A percentile compares a stretch with the other conserved stretches of the same genome.
These are phyloP conservation scores for Phytophthora sp. DNA, from an alignment of 352 stramenopile genomes.

Conservation along the genomic window DNA sequence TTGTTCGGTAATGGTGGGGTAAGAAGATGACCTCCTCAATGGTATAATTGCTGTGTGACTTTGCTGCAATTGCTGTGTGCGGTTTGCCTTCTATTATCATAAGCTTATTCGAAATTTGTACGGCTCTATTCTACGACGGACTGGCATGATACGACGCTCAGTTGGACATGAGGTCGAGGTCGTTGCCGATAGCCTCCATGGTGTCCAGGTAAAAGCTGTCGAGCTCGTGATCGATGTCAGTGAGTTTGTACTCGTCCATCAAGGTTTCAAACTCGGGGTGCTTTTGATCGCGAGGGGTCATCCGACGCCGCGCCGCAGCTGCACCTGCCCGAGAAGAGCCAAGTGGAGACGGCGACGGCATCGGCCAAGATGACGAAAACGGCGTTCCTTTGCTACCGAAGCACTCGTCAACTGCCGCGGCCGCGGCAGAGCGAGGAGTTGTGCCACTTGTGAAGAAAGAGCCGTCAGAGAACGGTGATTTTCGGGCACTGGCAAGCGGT, in stretches of 20 bases:
- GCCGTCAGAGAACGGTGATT: conserved; percentile 25
- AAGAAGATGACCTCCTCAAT: not conserved
- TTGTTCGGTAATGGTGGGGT: conserved; percentile 2
- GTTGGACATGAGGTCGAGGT: conserved; percentile 69
- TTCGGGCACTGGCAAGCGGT: conserved; percentile 13
- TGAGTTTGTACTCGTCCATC: conserved; percentile 80
- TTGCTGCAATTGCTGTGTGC: conserved; percentile 4
- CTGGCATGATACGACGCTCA: conserved; percentile 22
- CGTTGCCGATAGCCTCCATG: conserved; percentile 64
- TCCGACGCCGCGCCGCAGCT: conserved; percentile 4
- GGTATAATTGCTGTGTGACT: conserved; percentile 11
- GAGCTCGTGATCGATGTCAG: conserved; percentile 83
- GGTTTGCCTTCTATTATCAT: conserved; percentile 27
- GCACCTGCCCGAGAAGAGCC: conserved; percentile 7
- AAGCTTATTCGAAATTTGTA: conserved; percentile 25
- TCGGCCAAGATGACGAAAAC: conserved; percentile 34
- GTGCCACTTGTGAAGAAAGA: conserved; percentile 23
- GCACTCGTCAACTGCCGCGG: conserved; percentile 59
- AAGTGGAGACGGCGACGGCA: conserved; percentile 21
- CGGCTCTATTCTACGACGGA: conserved; percentile 28
- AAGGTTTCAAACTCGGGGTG: conserved; percentile 76
- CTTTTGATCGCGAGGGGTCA: conserved; percentile 48
- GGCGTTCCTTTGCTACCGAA: conserved; percentile 44
- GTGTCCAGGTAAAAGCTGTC: conserved; percentile 83
- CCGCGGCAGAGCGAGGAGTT: conserved; percentile 28